phyloP scores from a whole-genome alignment of 805 yeast species.

The Ogataea philodendri region DNA sequence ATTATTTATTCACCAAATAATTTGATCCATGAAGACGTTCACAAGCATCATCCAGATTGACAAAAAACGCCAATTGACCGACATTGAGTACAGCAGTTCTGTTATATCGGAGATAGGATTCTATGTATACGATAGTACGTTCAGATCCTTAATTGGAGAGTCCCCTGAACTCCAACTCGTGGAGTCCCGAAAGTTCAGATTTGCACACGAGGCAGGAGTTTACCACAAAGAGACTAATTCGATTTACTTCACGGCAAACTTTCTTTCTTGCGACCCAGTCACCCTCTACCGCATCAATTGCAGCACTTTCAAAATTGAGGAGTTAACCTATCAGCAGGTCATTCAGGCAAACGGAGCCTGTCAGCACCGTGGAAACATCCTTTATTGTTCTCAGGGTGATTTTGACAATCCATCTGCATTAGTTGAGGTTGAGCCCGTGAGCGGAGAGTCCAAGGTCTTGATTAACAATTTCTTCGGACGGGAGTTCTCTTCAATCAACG shows the following conservation, averaged over 20 bases:
- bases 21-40: neutral
- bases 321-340: slow-evolving; percentile 5
- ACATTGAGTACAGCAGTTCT: slow-evolving; percentile 4
- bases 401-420: slow-evolving; percentile 6
- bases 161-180: slow-evolving; percentile 3
- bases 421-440: slow-evolving; percentile 9
- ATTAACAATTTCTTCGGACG: slow-evolving; percentile 13
- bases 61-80: slow-evolving; percentile 5
- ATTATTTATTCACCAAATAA: too few relatives aligned
- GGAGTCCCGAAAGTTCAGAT: slow-evolving; percentile 6
- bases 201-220: slow-evolving; percentile 17
- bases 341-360: slow-evolving; percentile 15
- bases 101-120: slow-evolving; percentile 5
- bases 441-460: slow-evolving; percentile 5
- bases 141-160: slow-evolving; percentile 5
- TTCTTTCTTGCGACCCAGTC: slow-evolving; percentile 7
- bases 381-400: slow-evolving; percentile 13
- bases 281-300: slow-evolving; percentile 9
- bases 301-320: slow-evolving; percentile 6
- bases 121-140: slow-evolving; percentile 6
- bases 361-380: slow-evolving; percentile 7
- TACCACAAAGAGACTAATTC: slow-evolving; percentile 9
- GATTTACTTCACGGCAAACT: slow-evolving; percentile 12
- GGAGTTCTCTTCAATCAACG: slow-evolving; percentile 13
- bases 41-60: slow-evolving; percentile 1